These are phyloP conservation scores for Datura wrightii DNA, from an alignment of 257 asterid genomes.

Conservation along the genomic window DNA sequence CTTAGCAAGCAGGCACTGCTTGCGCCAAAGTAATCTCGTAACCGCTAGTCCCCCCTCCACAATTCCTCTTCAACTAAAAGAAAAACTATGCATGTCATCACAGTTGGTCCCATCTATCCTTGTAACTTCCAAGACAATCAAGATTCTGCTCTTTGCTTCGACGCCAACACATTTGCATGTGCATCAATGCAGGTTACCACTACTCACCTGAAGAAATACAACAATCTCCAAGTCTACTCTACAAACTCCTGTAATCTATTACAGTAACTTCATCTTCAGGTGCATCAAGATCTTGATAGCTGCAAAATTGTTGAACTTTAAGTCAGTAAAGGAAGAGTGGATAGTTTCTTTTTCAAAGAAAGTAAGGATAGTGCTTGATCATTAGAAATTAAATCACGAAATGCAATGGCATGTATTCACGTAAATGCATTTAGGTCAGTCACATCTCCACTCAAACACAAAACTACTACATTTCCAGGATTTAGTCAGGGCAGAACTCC, in stretches of 20 bases:
- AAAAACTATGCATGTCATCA: not conserved
- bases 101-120: not conserved
- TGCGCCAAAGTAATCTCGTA: not conserved
- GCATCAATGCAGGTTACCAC: constrained; percentile 6
- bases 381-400: not conserved
- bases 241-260: constrained; percentile 93
- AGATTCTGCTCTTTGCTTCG: not conserved
- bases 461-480: not conserved
- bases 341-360: not conserved
- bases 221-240: constrained; percentile 39
- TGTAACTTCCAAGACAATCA: not conserved
- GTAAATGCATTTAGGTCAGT: constrained; percentile 8
- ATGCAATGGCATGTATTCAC: not conserved
- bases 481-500: not conserved
- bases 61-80: not conserved
- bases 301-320: constrained; percentile 46
- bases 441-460: not conserved
- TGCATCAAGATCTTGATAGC: constrained; percentile 98
- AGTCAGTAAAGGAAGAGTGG: constrained; percentile 28
- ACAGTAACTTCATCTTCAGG: constrained; percentile 99
- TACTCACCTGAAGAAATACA: constrained; percentile 15
- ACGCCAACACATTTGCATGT: not conserved
- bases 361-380: not conserved
- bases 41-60: not conserved
- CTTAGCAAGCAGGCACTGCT: not conserved